Base-by-base conservation (phyloP, 805 yeast species). In the Suhomyces prunicola region DNA sequence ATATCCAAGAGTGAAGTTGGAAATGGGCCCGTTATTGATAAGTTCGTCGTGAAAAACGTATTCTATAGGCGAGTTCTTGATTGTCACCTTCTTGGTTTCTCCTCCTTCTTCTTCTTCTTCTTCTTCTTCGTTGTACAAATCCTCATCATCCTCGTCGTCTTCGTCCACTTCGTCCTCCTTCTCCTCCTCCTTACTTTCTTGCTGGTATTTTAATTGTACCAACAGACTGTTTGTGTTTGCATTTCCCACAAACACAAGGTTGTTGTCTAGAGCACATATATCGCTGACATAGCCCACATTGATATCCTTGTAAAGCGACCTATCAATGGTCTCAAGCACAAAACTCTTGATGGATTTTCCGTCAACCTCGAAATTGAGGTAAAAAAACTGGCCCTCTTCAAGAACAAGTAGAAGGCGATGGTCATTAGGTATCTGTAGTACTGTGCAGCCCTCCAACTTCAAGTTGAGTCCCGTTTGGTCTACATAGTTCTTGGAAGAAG, bases 21-120 rank as follows among this genome's bases (percentile, higher is more conserved):
- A 76, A 10, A 88, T 73, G 0, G 97, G 96, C 0, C 97, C 97
- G 58, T 80, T 75, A 60, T 85, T 88, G 2, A 78, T 61, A 9
- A 91, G 63, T 1, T 71, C 68, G 57, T 90, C 94, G 31, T 78
- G 71, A 2, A 35, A 24, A 2, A 40, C 48, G 24, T 50, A 53
- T 15, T 49, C 53, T 19, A 53, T 46, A 4, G 19, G 27, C n/a
- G 53, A 53, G 22, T 49, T 49, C 5, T 27, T 40, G 29, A 50
- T 23, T 1, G 46, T 33, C 5, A n/a, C 33, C 26, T 51, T 45
- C n/a, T 40, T 44, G 13, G 41, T 36, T 4, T 54, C 52, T 10
- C 50, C 55, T 1, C 63, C 64, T n/a, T 60, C 71, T 13, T 70
- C 72, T 10, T 73, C 64, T n/a, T 60, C 71, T 13, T 69, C n/a